Conservation (phyloP, 1,284 basidiomycete species). For the Ceratobasidium sp. region DNA sequence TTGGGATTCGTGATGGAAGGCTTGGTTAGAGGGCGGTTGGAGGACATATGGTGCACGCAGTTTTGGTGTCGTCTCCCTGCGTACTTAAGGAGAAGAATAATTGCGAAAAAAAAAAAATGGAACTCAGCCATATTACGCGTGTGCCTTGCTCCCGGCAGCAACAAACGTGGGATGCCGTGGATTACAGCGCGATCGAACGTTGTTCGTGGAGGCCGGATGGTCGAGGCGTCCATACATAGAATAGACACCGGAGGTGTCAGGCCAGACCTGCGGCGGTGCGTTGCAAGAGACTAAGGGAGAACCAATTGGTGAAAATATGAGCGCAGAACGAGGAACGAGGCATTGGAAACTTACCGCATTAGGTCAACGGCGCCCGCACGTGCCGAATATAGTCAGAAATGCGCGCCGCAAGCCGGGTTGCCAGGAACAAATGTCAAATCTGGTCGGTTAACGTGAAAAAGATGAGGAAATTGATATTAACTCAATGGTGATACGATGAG, state of each 20-base stretch:
- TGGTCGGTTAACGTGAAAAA: no score
- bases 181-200: no score
- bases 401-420: background rate
- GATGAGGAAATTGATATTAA: no score
- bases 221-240: background rate
- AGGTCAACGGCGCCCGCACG: background rate
- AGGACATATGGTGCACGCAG: no score
- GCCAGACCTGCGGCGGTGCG: background rate
- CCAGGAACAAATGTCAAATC: no score
- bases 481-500: no score
- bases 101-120: no score
- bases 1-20: no score
- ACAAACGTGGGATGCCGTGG: no score
- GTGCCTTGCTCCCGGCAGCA: background rate
- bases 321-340: background rate
- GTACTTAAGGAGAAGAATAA: no score
- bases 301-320: background rate
- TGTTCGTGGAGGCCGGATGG: background rate
- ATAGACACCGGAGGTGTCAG: background rate
- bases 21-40: no score
- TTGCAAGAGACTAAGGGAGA: background rate
- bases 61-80: no score
- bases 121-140: background rate
- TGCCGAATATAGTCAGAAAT: background rate
- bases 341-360: background rate